Conservation (phyloP, 768 basidiomycete genomes). For the Punctularia strigosozonata region DNA sequence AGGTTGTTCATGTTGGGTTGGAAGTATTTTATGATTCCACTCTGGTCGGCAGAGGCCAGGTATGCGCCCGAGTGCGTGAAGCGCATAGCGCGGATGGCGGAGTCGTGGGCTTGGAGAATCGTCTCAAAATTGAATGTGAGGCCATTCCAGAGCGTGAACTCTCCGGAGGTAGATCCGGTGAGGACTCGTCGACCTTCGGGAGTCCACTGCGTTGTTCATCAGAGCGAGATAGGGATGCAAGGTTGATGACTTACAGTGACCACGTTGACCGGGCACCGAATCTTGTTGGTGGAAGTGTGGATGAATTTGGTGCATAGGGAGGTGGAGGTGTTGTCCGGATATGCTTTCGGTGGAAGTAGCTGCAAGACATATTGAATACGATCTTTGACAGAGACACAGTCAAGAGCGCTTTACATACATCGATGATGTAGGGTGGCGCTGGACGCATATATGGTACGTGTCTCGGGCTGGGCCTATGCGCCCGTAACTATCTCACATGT, state of each 20-base stretch:
- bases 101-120: constrained; percentile 97
- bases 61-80: constrained; percentile 94
- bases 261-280: constrained; percentile 92
- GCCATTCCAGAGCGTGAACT: constrained; percentile 99
- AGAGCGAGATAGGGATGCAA: not conserved
- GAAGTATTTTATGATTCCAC: constrained; percentile 95
- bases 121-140: constrained; percentile 99
- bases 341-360: constrained; percentile 92
- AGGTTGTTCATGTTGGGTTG: constrained; percentile 99
- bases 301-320: constrained; percentile 96
- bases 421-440: constrained; percentile 78
- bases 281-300: constrained; percentile 98
- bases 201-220: constrained; percentile 61
- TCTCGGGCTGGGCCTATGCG: constrained; percentile 66
- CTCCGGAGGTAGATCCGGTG: constrained; percentile 93
- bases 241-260: constrained; percentile 57
- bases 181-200: constrained; percentile 89
- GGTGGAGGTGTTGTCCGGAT: constrained; percentile 82
- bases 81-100: constrained; percentile 77
- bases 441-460: constrained; percentile 75
- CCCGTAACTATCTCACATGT: constrained; percentile 40
- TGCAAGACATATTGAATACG: constrained; percentile 22
- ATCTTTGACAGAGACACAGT: constrained; percentile 12
- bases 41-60: constrained; percentile 87
- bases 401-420: constrained; percentile 40